Base-by-base conservation (phyloP, 2,329 filamentous ascomycete species). In the Aspergillus sp. region DNA sequence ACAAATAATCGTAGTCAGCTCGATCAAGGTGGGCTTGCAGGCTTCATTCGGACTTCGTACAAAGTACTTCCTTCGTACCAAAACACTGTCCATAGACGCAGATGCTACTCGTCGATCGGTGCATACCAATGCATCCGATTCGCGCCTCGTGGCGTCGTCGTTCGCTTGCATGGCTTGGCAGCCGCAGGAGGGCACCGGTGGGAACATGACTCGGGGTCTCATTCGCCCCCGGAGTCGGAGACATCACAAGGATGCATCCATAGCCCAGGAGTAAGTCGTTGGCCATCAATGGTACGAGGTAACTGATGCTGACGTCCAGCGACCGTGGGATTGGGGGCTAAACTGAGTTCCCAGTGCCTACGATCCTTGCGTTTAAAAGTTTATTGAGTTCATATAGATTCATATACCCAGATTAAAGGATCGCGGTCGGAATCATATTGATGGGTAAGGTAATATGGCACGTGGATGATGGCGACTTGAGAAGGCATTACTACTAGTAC, bases 141-240 rank as follows among this genome's bases (percentile, higher is more conserved):
- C 59, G 55, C 57, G 48, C 63, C 62, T 65, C 63, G 65, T 67
- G 65, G 65, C 60, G 49, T 62, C 60, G 49, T 62, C 32, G 59
- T 59, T 57, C 56, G 52, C 47, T 63, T 60, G 58, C 55, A 55
- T 47, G 43, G 17, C 41, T 55, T 51, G 61, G 43, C 56, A 62
- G 51, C 13, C 41, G 43, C 25, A 55, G 56, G 55, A 55, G 36
- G 45, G 47, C 41, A 23, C 5, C 19, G 21, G 60, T 60, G 60
- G 58, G 50, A 57, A 58, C 58, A 38, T 41, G 54, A 60, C 47
- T 15, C 23, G 17, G 25, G n/a, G 30, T n/a, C 13, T 17, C 25
- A 50, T 50, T 50, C 47, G 47, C 47, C 47, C 19, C 41, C 25
- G 12, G 15, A 30, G 4, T 12, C n/a, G 15, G 30, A 28, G 23